Conservation (phyloP, 2,329 filamentous ascomycete species). For the Cordyceps pruinosa region DNA sequence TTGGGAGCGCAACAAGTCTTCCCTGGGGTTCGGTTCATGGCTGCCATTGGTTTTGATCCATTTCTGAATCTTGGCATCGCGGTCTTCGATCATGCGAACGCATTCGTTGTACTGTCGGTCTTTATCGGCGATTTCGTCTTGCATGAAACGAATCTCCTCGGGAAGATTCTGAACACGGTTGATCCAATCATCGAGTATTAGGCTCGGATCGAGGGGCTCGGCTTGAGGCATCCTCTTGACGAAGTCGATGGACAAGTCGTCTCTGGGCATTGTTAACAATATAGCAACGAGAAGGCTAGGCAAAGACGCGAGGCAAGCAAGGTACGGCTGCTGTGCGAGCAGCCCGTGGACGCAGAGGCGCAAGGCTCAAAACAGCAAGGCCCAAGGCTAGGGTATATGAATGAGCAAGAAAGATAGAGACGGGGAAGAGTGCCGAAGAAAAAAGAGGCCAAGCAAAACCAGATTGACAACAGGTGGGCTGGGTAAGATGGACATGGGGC, state of each 20-base stretch:
- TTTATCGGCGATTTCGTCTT: slow-evolving; percentile 77
- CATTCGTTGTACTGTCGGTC: slow-evolving; percentile 66
- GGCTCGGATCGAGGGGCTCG: slow-evolving; percentile 56
- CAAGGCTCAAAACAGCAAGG: background rate
- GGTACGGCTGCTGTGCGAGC: slow-evolving; percentile 18
- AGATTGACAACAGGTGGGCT: slow-evolving; percentile 8
- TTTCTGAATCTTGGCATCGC: slow-evolving; percentile 70
- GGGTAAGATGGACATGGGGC: slow-evolving; percentile 4
- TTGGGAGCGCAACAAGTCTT: slow-evolving; percentile 58
- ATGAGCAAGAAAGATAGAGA: background rate
- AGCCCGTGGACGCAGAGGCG: slow-evolving; percentile 12
- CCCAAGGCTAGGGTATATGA: background rate
- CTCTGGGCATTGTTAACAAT: slow-evolving; percentile 61
- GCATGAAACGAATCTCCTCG: slow-evolving; percentile 74
- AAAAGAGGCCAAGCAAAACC: slow-evolving; percentile 6
- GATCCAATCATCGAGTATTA: slow-evolving; percentile 73
- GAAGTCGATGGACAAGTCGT: slow-evolving; percentile 65
- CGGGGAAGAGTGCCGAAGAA: slow-evolving; percentile 1
- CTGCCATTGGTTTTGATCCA: slow-evolving; percentile 74
- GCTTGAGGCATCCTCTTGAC: slow-evolving; percentile 57
- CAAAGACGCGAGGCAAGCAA: slow-evolving; percentile 26
- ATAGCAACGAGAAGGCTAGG: background rate
- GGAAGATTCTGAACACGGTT: slow-evolving; percentile 70
- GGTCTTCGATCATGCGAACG: slow-evolving; percentile 60
- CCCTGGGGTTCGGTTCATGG: slow-evolving; percentile 66